These are phyloP conservation scores for Tricholoma sp. DNA, from an alignment of 768 basidiomycete species.

Conservation along the genomic window DNA sequence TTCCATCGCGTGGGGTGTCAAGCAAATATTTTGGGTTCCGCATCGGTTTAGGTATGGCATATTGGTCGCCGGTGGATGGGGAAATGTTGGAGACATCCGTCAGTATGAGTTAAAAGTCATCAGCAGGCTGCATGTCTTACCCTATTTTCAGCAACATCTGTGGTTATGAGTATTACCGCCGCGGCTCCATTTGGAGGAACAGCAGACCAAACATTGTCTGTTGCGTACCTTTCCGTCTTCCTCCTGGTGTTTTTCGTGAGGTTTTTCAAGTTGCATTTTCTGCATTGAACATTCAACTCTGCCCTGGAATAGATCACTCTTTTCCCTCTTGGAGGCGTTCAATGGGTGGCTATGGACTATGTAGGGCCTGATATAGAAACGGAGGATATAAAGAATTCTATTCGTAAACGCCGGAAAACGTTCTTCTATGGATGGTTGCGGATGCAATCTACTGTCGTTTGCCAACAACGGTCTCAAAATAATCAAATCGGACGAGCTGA, in stretches of 20 bases:
- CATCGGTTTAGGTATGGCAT: conserved; percentile 72
- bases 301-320: conserved; percentile 43
- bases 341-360: conserved; percentile 59
- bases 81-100: conserved; percentile 71
- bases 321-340: conserved; percentile 60
- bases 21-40: conserved; percentile 70
- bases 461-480: neutral
- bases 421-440: conserved; percentile 16
- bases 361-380: conserved; percentile 57
- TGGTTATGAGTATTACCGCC: conserved; percentile 59
- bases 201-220: conserved; percentile 52
- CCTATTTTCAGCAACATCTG: conserved; percentile 47
- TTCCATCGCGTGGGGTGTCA: conserved; percentile 46
- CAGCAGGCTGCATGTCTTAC: neutral
- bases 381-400: conserved; percentile 46
- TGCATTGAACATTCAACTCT: neutral
- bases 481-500: neutral
- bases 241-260: conserved; percentile 53
- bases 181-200: conserved; percentile 56
- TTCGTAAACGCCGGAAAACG: conserved; percentile 30
- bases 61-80: conserved; percentile 63
- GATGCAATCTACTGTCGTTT: conserved; percentile 4
- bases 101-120: conserved; percentile 18
- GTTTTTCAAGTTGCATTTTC: neutral
- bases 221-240: conserved; percentile 66